Evolutionary conservation across 192 early-diverging fungal genomes (phyloP), one percentile per base, ranked within the genome.

Genomic region (Mortierella antarctica): DNA sequence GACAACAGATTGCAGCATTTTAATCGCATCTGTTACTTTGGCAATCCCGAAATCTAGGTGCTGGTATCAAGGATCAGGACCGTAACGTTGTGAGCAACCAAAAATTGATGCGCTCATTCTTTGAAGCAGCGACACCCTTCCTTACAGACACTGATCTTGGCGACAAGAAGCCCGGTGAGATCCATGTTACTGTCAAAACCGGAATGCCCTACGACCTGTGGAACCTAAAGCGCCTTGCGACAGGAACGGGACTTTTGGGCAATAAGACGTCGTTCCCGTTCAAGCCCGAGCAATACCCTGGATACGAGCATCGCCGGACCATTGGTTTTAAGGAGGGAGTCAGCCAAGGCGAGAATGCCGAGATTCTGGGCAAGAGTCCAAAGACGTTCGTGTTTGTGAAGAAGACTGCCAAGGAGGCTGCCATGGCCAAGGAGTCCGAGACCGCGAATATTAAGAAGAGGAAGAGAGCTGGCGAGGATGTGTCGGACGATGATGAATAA

Each of bases 271-370:
- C 88, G 2, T 65, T 86, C 53, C 86, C 88, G n/a, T 98, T 98
- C 79, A 78, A 82, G 18, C 83, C 91, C 5, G 74, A 77, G 5
- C 79, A 88, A 57, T 97, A 90, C 79, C 93, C 94, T 6, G 95
- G 93, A 9, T 99, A 99, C 70, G 86, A 90, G 71, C 97, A 99
- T 86, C 89, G 97, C 8, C 90, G 97, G 52, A 99, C 97, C 6
- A 90, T 99, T n/a, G 97, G 97, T 7, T 98, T 93, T 79, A 90
- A 95, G 73, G 89, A 96, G 39, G 94, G 94, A 0, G 47, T 93
- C 15, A 95, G 93, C 49, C 87, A 85, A 40, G 84, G 77, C 6
- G 89, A 83, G 7, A 98, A 98, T 79, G 88, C 87, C 56, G 96
- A 98, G 81, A 95, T 98, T 42, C 12, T 74, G 5, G 71, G 87